Conservation (phyloP, 345 rosid species). For the Cardamine occulta region DNA sequence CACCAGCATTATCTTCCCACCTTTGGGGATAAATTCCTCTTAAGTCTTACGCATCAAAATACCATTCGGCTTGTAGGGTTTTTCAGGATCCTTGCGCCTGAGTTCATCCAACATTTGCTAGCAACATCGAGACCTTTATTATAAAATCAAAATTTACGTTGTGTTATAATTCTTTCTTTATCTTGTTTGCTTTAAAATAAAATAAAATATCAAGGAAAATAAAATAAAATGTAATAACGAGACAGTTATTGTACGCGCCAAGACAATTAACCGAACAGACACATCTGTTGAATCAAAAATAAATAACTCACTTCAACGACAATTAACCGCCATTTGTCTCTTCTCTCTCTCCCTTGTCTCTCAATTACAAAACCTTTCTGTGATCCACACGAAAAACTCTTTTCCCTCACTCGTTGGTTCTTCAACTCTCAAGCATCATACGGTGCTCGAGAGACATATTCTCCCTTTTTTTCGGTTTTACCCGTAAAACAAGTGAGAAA, state of each 20-base stretch:
- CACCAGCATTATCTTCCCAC: slow-evolving; percentile 94
- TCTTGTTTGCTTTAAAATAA: no score
- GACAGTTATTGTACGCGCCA: slow-evolving; percentile 36
- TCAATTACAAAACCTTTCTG: slow-evolving; percentile 5
- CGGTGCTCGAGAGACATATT: slow-evolving; percentile 33
- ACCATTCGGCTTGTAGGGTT: slow-evolving; percentile 75
- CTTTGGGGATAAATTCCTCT: slow-evolving; percentile 85
- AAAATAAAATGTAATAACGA: neutral
- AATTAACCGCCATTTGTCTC: slow-evolving; percentile 28
- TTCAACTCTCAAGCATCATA: slow-evolving; percentile 43
- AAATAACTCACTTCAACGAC: slow-evolving; percentile 30
- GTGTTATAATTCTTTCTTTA: no score
- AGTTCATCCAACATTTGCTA: no score
- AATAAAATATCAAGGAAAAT: no score
- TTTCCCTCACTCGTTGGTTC: slow-evolving; percentile 27
- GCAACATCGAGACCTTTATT: slow-evolving; percentile 68
- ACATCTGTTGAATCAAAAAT: slow-evolving; percentile 28
- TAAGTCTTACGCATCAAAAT: slow-evolving; percentile 97
- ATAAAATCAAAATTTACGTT: no score
- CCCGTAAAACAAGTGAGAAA: neutral
- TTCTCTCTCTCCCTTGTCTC: neutral
- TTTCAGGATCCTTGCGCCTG: slow-evolving; percentile 6
- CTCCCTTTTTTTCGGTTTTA: neutral
- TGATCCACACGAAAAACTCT: neutral
- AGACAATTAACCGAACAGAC: slow-evolving; percentile 37